Conservation (phyloP, 495 filamentous ascomycete species). For the Penicillium pulvis region DNA sequence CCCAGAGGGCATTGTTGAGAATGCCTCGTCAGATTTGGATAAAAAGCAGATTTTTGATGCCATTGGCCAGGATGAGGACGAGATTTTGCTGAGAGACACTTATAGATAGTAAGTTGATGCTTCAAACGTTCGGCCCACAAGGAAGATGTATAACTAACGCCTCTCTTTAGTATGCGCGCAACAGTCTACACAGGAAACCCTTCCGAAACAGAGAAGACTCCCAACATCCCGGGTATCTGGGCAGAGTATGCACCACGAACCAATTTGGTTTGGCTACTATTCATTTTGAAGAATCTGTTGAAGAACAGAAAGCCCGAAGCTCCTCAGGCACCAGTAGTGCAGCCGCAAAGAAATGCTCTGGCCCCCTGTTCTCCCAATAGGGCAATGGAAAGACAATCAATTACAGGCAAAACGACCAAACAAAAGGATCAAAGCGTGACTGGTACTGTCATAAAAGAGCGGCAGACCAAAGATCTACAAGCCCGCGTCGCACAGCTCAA, state of each 20-base stretch:
- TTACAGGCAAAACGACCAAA: constrained; percentile 18
- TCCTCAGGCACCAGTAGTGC: background rate
- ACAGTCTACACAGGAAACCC: constrained; percentile 42
- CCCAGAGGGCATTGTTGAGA: constrained; percentile 27
- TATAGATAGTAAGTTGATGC: constrained; percentile 41
- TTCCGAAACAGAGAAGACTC: constrained; percentile 29
- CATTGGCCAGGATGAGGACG: constrained; percentile 46
- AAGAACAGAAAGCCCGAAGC: constrained; percentile 39
- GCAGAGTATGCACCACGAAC: constrained; percentile 48
- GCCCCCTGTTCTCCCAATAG: constrained; percentile 41
- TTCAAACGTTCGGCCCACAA: background rate
- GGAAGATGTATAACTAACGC: constrained; percentile 8
- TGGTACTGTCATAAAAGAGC: constrained; percentile 8
- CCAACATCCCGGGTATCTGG: constrained; percentile 46
- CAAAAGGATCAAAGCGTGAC: constrained; percentile 5
- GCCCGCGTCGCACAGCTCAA: constrained; percentile 27
- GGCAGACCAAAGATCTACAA: constrained; percentile 18
- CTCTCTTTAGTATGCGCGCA: constrained; percentile 40
- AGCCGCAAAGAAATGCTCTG: constrained; percentile 34
- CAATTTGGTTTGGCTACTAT: constrained; percentile 54
- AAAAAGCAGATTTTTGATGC: constrained; percentile 51
- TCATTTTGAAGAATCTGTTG: constrained; percentile 49
- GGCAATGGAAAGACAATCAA: constrained; percentile 15
- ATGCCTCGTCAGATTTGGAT: constrained; percentile 50
- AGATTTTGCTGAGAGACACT: constrained; percentile 43